Evolutionary conservation across 2,329 filamentous ascomycete genomes (phyloP).

Genomic region (Aspergillus neotritici): DNA sequence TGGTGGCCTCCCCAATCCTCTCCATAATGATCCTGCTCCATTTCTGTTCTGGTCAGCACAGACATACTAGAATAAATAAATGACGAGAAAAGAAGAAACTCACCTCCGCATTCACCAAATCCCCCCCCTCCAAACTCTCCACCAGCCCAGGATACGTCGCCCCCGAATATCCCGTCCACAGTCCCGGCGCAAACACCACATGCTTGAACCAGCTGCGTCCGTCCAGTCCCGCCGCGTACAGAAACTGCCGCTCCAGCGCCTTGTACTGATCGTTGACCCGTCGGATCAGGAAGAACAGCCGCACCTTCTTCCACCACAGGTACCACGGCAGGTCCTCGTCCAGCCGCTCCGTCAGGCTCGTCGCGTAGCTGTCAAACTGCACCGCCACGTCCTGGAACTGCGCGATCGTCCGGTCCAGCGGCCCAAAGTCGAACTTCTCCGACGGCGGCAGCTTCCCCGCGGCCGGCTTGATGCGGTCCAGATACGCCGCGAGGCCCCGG

Average conservation of each 20-base stretch:
- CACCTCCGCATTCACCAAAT: slow-evolving; percentile 48
- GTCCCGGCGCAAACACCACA: slow-evolving; percentile 82
- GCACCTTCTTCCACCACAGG: slow-evolving; percentile 63
- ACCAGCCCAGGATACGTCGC: slow-evolving; percentile 61
- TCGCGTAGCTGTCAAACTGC: slow-evolving; percentile 49
- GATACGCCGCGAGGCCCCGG: slow-evolving; percentile 45
- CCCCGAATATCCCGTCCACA: slow-evolving; percentile 88
- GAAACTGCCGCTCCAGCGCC: slow-evolving; percentile 70
- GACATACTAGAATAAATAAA: neutral
- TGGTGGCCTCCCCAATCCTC: slow-evolving; percentile 29
- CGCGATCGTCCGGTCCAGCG: slow-evolving; percentile 46
- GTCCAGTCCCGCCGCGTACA: slow-evolving; percentile 71
- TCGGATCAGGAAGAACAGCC: slow-evolving; percentile 58
- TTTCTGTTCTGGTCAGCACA: slow-evolving; percentile 29
- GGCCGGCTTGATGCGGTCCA: slow-evolving; percentile 28
- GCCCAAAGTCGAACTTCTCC: slow-evolving; percentile 36
- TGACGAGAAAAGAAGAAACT: slow-evolving; percentile 30
- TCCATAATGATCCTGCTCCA: slow-evolving; percentile 36
- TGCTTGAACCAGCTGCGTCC: slow-evolving; percentile 87
- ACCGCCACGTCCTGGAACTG: slow-evolving; percentile 46
- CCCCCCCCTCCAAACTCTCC: slow-evolving; percentile 52
- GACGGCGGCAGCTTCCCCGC: slow-evolving; percentile 21
- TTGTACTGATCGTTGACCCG: slow-evolving; percentile 77
- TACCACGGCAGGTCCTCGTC: slow-evolving; percentile 66
- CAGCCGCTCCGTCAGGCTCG: slow-evolving; percentile 44